Conservation (phyloP, 176 grass and related monocot genomes). For the Olyra latifolia region DNA sequence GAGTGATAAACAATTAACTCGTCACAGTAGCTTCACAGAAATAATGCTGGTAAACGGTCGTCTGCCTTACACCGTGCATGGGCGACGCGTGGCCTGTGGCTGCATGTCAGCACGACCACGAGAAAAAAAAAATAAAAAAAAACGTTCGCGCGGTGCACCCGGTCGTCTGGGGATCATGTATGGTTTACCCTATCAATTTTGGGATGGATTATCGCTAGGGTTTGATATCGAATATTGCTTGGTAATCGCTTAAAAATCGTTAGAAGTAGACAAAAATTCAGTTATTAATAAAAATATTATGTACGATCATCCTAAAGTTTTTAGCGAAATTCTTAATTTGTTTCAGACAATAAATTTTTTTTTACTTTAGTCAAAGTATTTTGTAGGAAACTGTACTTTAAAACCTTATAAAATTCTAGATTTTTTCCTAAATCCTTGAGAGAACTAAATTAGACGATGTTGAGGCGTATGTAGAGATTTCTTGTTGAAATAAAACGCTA, state of each 20-base stretch:
- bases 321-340: neutral
- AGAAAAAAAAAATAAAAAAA: conserved; percentile 13
- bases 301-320: neutral
- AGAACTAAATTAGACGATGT: no score
- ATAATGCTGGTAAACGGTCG: conserved; percentile 4
- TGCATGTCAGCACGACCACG: conserved; percentile 15
- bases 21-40: neutral
- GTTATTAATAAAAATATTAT: neutral
- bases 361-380: neutral
- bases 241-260: no score
- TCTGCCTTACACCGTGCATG: conserved; percentile 43
- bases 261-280: no score
- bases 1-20: conserved; percentile 9
- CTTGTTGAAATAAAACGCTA: neutral
- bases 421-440: neutral
- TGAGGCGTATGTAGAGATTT: neutral
- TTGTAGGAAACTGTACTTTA: no score
- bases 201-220: no score
- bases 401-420: neutral
- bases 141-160: neutral
- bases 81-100: conserved; percentile 37
- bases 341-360: neutral
- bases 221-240: no score
- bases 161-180: no score
- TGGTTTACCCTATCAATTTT: no score